phyloP scores from a whole-genome alignment of 2,329 filamentous ascomycete genomes.

The Knoxdaviesia capensis region DNA sequence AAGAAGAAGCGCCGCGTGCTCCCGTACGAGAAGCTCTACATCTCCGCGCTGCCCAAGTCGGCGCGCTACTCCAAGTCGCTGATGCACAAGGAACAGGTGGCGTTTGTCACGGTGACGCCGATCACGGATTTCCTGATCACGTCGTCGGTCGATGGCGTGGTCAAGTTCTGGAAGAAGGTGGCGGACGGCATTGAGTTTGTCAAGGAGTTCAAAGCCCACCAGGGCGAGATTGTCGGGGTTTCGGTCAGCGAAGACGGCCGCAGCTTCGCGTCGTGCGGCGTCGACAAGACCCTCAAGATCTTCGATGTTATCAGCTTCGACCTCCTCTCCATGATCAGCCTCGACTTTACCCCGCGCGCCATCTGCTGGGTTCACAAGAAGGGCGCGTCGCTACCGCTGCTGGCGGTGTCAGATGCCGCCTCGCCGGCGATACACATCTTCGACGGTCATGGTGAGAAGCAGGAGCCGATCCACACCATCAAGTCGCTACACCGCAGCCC shows the following conservation, averaged over 20 bases:
- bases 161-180: slow-evolving; percentile 99
- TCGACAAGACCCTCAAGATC: slow-evolving; percentile 61
- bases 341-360: slow-evolving; percentile 55
- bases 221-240: slow-evolving; percentile 64
- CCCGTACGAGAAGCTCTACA: slow-evolving; percentile 86
- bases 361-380: slow-evolving; percentile 84
- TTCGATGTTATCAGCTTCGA: slow-evolving; percentile 76
- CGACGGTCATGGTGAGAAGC: slow-evolving; percentile 71
- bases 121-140: slow-evolving; percentile 91
- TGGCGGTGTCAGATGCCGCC: slow-evolving; percentile 63
- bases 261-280: slow-evolving; percentile 78
- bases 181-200: slow-evolving; percentile 86
- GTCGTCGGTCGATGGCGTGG: slow-evolving; percentile 80
- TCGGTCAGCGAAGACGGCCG: slow-evolving; percentile 77
- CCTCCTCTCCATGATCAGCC: slow-evolving; percentile 60
- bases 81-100: slow-evolving; percentile 94
- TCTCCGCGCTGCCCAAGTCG: slow-evolving; percentile 69
- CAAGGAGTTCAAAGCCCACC: slow-evolving; percentile 89
- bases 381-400: slow-evolving; percentile 67
- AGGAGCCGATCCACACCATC: slow-evolving; percentile 56
- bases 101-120: slow-evolving; percentile 74
- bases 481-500: slow-evolving; percentile 62
- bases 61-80: slow-evolving; percentile 80
- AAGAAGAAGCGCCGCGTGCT: slow-evolving; percentile 86
- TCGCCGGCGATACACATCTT: slow-evolving; percentile 63